Evolutionary conservation across 2,329 filamentous ascomycete genomes (phyloP).

Genomic region (Pyricularia grisea): DNA sequence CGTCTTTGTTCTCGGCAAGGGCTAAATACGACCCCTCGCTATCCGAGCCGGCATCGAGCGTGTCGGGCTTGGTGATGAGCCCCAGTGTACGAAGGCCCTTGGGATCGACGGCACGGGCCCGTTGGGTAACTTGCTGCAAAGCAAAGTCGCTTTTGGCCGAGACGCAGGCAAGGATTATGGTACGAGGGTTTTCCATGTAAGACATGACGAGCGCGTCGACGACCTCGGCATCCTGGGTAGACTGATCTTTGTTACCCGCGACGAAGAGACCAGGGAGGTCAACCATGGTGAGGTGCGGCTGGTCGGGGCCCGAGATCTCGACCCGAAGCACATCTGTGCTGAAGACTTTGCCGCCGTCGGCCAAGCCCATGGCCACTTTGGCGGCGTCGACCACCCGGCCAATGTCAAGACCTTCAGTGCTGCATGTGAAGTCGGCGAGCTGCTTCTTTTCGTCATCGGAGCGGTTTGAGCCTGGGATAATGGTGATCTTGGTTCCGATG

Average conservation of each 20-base stretch:
- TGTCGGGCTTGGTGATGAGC: constrained; percentile 49
- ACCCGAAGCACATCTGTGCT: constrained; percentile 36
- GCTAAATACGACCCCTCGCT: constrained; percentile 28
- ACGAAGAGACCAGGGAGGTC: constrained; percentile 49
- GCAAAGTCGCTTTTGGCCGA: constrained; percentile 41
- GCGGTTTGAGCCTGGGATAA: constrained; percentile 22
- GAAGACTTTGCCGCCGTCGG: constrained; percentile 29
- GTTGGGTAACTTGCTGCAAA: constrained; percentile 45
- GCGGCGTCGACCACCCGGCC: constrained; percentile 27
- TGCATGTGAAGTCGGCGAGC: constrained; percentile 17
- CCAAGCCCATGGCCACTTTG: constrained; percentile 36
- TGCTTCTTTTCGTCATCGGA: constrained; percentile 15
- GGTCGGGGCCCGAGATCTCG: constrained; percentile 35
- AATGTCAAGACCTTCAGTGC: constrained; percentile 15
- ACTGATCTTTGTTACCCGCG: constrained; percentile 33
- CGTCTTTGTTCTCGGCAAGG: constrained; percentile 34
- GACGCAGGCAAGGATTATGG: constrained; percentile 51
- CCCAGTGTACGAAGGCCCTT: constrained; percentile 36
- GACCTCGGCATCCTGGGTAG: constrained; percentile 29
- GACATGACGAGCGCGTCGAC: constrained; percentile 36
- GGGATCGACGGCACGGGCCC: constrained; percentile 28
- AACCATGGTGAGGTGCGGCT: constrained; percentile 46
- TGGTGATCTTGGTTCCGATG: constrained; percentile 25
- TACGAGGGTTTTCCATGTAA: constrained; percentile 48
- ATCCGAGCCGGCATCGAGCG: constrained; percentile 22